Evolutionary conservation across 1,139 yeast species (phyloP), one percentile per base, ranked within the genome.

Genomic region (Nakaseomyces sp.): DNA sequence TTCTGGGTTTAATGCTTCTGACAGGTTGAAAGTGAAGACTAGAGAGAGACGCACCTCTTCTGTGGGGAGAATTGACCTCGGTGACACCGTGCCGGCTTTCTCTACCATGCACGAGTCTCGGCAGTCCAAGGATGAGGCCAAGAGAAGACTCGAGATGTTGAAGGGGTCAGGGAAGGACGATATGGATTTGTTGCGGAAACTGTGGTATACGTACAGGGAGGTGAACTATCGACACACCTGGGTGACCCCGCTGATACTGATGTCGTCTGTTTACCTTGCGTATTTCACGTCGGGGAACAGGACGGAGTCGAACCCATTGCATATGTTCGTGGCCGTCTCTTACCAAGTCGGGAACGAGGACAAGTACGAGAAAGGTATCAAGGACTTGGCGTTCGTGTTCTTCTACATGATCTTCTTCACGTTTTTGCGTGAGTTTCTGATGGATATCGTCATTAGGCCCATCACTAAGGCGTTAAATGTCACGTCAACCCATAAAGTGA

Each of bases 401-500:
- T 88, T 77, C 62, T 82, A 85, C 66, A 85, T 91, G 70, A 66
- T 91, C 38, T 81, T 88, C 55, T 89, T 91, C 73, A 85, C 96
- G 0, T 91, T 91, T 60, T 71, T 80, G 53, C 78, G 99, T 56
- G 98, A 91, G 64, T 89, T 91, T 61, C 63, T 79, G 55, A 89
- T 91, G 97, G 89, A 89, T 60, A 71, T 77, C 42, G 58, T 88
- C 2, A 74, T 91, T 50, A 73, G 73, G 54, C 98, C 97, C 9
- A 50, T 84, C 42, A 91, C 96, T 2, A 37, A 44, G 6, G 48
- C 50, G 39, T 67, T 69, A 38, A 86, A 88, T 1, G 64, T 87
- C 39, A 69, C 55, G 15, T 74, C 72, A 46, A 72, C 71, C 50
- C 76, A 76, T 37, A 88, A 84, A 64, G 64, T 77, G 40, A 76